Conservation (phyloP, 495 filamentous ascomycete species). For the Sphaerosporella brunnea region DNA sequence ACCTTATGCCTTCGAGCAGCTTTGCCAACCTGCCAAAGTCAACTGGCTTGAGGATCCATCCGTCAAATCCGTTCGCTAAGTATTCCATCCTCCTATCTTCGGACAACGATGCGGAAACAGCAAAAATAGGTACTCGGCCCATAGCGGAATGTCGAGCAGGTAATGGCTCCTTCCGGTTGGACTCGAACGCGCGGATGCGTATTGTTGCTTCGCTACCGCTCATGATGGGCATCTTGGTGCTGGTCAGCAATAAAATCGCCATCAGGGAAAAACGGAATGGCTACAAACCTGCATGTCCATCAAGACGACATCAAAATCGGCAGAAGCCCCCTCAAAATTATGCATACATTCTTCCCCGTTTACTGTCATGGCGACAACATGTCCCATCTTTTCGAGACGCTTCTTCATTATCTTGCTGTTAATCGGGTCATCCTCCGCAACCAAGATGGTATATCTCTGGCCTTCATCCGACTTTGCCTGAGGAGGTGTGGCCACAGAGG, state of each 20-base stretch:
- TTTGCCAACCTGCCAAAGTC: slow-evolving; percentile 49
- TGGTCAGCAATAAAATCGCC: no score
- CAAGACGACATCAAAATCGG: slow-evolving; percentile 64
- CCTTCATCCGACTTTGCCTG: not conserved
- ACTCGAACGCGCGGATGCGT: slow-evolving; percentile 59
- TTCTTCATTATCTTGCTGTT: slow-evolving; percentile 81
- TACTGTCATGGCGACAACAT: slow-evolving; percentile 51
- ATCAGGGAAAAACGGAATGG: no score
- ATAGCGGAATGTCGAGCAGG: slow-evolving; percentile 9
- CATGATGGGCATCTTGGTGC: slow-evolving; percentile 78
- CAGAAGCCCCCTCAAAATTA: slow-evolving; percentile 36
- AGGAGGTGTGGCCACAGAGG: not conserved
- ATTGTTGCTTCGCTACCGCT: slow-evolving; percentile 71
- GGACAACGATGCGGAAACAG: slow-evolving; percentile 70
- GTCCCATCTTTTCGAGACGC: slow-evolving; percentile 61
- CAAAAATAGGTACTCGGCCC: slow-evolving; percentile 58
- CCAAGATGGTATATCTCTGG: slow-evolving; percentile 35
- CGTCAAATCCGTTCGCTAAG: slow-evolving; percentile 71
- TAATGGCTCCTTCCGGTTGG: slow-evolving; percentile 12
- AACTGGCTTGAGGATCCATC: slow-evolving; percentile 68
- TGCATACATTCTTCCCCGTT: slow-evolving; percentile 79
- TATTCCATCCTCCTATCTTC: slow-evolving; percentile 55
- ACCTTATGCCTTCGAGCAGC: slow-evolving; percentile 42
- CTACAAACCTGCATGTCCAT: slow-evolving; percentile 82
- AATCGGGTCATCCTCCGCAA: slow-evolving; percentile 87